Percentiles rank a stretch among this genome's conserved stretches.
Conservation (phyloP, 495 filamentous ascomycete species). For the Penicillium nucicola region DNA sequence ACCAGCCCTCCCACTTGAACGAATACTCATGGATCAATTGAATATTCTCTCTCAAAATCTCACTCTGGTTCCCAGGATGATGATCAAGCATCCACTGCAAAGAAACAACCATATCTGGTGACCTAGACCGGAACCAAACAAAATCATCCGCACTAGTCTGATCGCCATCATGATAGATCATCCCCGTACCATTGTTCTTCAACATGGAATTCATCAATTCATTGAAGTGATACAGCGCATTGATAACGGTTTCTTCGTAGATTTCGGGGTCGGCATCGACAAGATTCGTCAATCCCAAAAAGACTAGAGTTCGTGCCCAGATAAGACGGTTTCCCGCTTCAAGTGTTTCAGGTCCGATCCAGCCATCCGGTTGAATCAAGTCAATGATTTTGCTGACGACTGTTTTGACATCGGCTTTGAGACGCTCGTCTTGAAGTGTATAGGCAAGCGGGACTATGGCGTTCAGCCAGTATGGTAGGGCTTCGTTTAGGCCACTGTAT, state of each 20-base stretch:
- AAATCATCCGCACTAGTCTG: slow-evolving; percentile 25
- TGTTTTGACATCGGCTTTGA: slow-evolving; percentile 53
- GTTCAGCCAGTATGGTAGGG: slow-evolving; percentile 65
- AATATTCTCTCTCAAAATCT: slow-evolving; percentile 44
- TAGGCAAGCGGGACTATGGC: slow-evolving; percentile 64
- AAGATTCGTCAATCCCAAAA: slow-evolving; percentile 51
- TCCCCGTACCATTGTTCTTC: slow-evolving; percentile 46
- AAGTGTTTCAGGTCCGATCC: slow-evolving; percentile 57
- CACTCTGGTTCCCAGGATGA: slow-evolving; percentile 31
- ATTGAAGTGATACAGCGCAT: slow-evolving; percentile 33
- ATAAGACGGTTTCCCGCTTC: slow-evolving; percentile 40
- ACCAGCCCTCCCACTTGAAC: slow-evolving; percentile 45
- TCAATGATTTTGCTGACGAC: slow-evolving; percentile 49
- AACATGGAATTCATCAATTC: slow-evolving; percentile 47
- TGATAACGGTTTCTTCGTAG: slow-evolving; percentile 20
- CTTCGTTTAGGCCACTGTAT: slow-evolving; percentile 59
- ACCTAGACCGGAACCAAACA: slow-evolving; percentile 45
- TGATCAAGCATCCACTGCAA: slow-evolving; percentile 54
- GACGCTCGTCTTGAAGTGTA: slow-evolving; percentile 46
- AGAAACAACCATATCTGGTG: slow-evolving; percentile 50
- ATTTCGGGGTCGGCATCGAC: slow-evolving; percentile 30
- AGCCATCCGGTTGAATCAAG: slow-evolving; percentile 55
- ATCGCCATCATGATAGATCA: slow-evolving; percentile 40
- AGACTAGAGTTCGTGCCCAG: slow-evolving; percentile 53
- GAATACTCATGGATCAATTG: slow-evolving; percentile 35